Conservation (phyloP, 805 yeast species). For the Candida ipomoeae region DNA sequence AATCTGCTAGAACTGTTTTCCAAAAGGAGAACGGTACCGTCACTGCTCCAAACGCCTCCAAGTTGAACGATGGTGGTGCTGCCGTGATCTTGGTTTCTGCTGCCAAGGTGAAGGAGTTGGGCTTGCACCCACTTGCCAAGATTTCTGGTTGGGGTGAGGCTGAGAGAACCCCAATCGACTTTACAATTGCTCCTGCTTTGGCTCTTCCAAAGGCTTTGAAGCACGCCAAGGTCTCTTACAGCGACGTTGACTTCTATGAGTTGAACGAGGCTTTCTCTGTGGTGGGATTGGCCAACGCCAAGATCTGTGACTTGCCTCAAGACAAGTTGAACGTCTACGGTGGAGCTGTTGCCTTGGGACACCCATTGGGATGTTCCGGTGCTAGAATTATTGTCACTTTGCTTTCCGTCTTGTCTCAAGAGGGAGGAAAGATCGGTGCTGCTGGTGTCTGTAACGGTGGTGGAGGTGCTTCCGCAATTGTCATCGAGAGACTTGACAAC, state of each 20-base stretch:
- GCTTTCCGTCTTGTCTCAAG: constrained; percentile 75
- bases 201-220: constrained; percentile 95
- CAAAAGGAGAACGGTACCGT: constrained; percentile 92
- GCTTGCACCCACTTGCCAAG: constrained; percentile 83
- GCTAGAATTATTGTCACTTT: constrained; percentile 89
- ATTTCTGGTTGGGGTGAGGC: constrained; percentile 98
- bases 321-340: constrained; percentile 84
- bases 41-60: constrained; percentile 96
- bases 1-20: constrained; percentile 89
- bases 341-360: constrained; percentile 95
- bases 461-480: constrained; percentile 95
- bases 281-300: constrained; percentile 87
- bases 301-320: constrained; percentile 57
- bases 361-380: constrained; percentile 95
- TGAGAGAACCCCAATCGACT: constrained; percentile 90
- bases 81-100: constrained; percentile 88
- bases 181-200: constrained; percentile 92
- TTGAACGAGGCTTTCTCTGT: constrained; percentile 97
- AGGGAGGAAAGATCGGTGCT: constrained; percentile 75
- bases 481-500: constrained; percentile 61
- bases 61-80: constrained; percentile 97
- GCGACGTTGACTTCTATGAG: constrained; percentile 85
- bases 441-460: constrained; percentile 99
- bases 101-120: constrained; percentile 76
- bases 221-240: constrained; percentile 64